Conservation (phyloP, 352 stramenopile genomes). For the Globisporangium nodosum region DNA sequence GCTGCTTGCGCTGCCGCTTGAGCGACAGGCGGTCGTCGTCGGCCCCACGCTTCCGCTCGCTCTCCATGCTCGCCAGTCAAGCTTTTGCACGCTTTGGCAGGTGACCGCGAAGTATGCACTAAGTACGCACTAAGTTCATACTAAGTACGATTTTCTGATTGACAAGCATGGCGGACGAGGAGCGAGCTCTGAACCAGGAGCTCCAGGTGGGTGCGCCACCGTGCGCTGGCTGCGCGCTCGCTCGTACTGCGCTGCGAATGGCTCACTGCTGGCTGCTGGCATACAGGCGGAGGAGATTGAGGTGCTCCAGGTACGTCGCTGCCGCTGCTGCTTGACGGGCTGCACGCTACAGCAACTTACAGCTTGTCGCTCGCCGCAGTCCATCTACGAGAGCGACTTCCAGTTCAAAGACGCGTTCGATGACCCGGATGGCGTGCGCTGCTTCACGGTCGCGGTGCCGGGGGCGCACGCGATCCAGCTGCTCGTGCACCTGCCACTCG, state of each 20-base stretch:
- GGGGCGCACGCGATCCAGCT: slow-evolving; percentile 63
- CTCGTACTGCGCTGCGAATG: background rate
- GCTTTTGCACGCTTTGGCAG: background rate
- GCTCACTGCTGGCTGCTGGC: background rate
- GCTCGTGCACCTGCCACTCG: slow-evolving; percentile 60
- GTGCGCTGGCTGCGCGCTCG: background rate
- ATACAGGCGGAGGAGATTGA: slow-evolving; percentile 68
- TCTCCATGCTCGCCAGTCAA: slow-evolving; percentile 3
- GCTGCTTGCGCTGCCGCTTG: slow-evolving; percentile 61
- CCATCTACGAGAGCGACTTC: slow-evolving; percentile 73
- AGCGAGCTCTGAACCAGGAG: slow-evolving; percentile 32
- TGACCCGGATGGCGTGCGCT: slow-evolving; percentile 30
- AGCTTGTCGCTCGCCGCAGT: slow-evolving; percentile 23
- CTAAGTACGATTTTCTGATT: slow-evolving; percentile 1
- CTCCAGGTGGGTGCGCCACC: slow-evolving; percentile 31
- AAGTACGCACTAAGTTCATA: background rate
- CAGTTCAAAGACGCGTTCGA: slow-evolving; percentile 47
- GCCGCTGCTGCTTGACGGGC: background rate
- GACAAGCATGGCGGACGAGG: slow-evolving; percentile 17
- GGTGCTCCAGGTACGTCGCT: slow-evolving; percentile 53
- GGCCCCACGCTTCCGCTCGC: slow-evolving; percentile 24
- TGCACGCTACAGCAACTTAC: background rate
- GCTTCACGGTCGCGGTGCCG: slow-evolving; percentile 52
- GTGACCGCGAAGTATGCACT: background rate
- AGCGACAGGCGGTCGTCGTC: slow-evolving; percentile 5